Evolutionary conservation across 2,329 filamentous ascomycete genomes (phyloP).

Genomic region (Emmonsiellopsis sp.): DNA sequence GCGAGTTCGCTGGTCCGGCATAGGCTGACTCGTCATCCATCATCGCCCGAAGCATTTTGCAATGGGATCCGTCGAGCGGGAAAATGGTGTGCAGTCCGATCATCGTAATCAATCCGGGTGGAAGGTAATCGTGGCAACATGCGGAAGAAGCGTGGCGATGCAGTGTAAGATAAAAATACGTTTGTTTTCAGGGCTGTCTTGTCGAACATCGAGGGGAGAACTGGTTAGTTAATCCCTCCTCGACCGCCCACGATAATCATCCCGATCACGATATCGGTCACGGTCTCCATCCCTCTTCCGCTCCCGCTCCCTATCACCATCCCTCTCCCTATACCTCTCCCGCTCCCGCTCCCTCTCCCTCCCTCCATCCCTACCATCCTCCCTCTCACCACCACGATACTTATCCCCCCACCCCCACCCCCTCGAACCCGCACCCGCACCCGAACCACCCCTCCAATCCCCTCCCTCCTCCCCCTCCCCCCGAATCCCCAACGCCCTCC

Average conservation of each 20-base stretch:
- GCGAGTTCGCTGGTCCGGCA: no score
- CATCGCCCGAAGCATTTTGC: no score
- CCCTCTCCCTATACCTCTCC: not conserved
- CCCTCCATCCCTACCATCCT: slow-evolving; percentile 14
- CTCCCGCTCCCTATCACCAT: not conserved
- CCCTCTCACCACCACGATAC: slow-evolving; percentile 5
- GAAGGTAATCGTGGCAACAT: no score
- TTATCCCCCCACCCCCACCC: slow-evolving; percentile 9
- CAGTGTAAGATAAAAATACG: no score
- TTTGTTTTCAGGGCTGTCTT: no score
- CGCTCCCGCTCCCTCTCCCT: not conserved
- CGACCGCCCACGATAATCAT: slow-evolving; percentile 1
- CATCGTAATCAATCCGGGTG: no score
- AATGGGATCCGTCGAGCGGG: no score
- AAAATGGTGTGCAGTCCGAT: no score
- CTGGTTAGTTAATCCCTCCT: not conserved
- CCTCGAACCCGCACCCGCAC: not conserved
- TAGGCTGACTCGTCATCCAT: no score
- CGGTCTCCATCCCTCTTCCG: slow-evolving; percentile 1
- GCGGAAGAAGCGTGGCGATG: no score
- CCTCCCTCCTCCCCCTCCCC: slow-evolving; percentile 84
- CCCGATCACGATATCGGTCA: not conserved
- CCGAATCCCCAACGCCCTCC: slow-evolving; percentile 77
- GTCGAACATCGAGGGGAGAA: not conserved
- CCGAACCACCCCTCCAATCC: slow-evolving; percentile 12